These are phyloP conservation scores for Annulohypoxylon truncatum DNA, from an alignment of 2,329 filamentous ascomycete species.

Conservation along the genomic window DNA sequence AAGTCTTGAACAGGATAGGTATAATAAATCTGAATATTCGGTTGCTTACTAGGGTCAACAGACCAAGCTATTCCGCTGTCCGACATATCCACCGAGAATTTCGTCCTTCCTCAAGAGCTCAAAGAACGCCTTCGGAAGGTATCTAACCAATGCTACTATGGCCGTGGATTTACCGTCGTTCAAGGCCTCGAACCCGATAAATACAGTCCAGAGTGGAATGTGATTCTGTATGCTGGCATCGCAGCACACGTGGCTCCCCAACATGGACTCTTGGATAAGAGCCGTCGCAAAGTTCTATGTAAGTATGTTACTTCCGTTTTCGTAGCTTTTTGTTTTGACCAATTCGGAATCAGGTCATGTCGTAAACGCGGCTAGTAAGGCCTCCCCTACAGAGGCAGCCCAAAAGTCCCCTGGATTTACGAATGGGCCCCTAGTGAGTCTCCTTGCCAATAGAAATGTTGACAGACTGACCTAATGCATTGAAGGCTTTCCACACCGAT, in stretches of 20 bases:
- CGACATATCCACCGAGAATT: constrained; percentile 16
- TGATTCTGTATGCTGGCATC: constrained; percentile 29
- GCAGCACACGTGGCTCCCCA: constrained; percentile 26
- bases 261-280: constrained; percentile 25
- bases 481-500: constrained; percentile 32
- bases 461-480: background rate
- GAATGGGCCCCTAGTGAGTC: constrained; percentile 21
- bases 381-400: constrained; percentile 6
- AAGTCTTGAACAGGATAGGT: background rate
- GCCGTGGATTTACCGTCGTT: constrained; percentile 27
- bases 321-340: background rate
- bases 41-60: constrained; percentile 5
- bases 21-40: background rate
- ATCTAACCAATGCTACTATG: constrained; percentile 24
- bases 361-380: constrained; percentile 7
- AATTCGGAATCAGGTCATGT: constrained; percentile 13
- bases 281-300: constrained; percentile 19
- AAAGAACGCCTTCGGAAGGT: constrained; percentile 7
- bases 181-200: constrained; percentile 28
- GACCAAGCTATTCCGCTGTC: constrained; percentile 14
- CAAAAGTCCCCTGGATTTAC: constrained; percentile 25
- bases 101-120: constrained; percentile 14
- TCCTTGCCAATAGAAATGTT: background rate
- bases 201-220: constrained; percentile 17
- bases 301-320: background rate